Evolutionary conservation across 2,329 filamentous ascomycete genomes (phyloP).

Genomic region (Beauveria caledonica): DNA sequence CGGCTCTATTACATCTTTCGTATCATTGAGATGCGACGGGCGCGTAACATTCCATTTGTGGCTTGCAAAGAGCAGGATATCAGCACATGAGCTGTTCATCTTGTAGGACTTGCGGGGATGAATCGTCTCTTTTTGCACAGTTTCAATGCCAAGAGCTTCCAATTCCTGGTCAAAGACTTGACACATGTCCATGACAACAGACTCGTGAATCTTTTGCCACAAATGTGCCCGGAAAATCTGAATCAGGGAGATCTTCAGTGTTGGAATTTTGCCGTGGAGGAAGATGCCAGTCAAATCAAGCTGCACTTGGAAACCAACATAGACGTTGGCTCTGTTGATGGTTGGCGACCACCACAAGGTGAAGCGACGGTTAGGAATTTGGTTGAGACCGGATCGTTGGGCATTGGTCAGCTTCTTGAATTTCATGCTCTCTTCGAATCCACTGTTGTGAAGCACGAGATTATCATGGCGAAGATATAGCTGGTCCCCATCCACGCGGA

Average conservation of each 20-base stretch:
- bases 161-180: slow-evolving; percentile 98
- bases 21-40: slow-evolving; percentile 89
- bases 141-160: slow-evolving; percentile 91
- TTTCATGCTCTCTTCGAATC: slow-evolving; percentile 68
- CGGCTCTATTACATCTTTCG: slow-evolving; percentile 87
- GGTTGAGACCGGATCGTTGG: slow-evolving; percentile 91
- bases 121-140: slow-evolving; percentile 97
- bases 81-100: slow-evolving; percentile 99
- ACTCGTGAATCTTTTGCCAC: slow-evolving; percentile 99
- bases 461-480: slow-evolving; percentile 42
- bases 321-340: slow-evolving; percentile 93
- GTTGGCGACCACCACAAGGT: slow-evolving; percentile 96
- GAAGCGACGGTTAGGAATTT: slow-evolving; percentile 97
- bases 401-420: slow-evolving; percentile 99
- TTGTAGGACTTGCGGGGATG: slow-evolving; percentile 99
- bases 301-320: slow-evolving; percentile 98
- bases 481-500: slow-evolving; percentile 42
- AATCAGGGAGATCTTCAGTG: slow-evolving; percentile 93
- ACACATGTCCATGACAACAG: slow-evolving; percentile 96
- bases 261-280: slow-evolving; percentile 97
- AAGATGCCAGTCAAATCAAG: slow-evolving; percentile 97
- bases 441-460: slow-evolving; percentile 39
- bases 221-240: slow-evolving; percentile 99
- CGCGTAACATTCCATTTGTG: slow-evolving; percentile 98
- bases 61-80: slow-evolving; percentile 91